Percentiles rank a stretch among this genome's conserved stretches.
Conservation (phyloP, 169 alveolate genomes). For the Plasmodium coatneyi region DNA sequence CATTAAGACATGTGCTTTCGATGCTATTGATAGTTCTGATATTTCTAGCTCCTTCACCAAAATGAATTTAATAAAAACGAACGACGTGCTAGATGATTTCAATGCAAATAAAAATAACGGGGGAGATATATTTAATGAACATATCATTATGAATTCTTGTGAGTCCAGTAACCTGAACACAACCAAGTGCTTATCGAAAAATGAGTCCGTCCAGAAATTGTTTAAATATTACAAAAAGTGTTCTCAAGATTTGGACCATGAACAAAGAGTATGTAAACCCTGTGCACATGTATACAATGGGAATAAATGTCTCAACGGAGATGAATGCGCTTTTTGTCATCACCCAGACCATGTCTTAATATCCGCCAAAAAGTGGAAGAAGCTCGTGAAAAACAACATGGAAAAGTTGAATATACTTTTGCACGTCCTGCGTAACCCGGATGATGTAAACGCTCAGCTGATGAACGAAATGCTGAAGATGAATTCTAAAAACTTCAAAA, state of each 20-base stretch:
- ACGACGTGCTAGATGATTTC: constrained; percentile 36
- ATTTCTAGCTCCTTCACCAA: constrained; percentile 61
- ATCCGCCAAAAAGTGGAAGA: constrained; percentile 75
- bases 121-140: constrained; percentile 60
- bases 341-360: constrained; percentile 74
- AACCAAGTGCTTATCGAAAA: constrained; percentile 50
- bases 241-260: constrained; percentile 73
- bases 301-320: constrained; percentile 71
- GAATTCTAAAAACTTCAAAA: constrained; percentile 47
- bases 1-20: constrained; percentile 56
- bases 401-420: constrained; percentile 65
- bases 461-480: constrained; percentile 67
- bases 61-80: constrained; percentile 72
- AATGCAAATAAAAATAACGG: constrained; percentile 35
- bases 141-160: constrained; percentile 55
- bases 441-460: constrained; percentile 59
- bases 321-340: constrained; percentile 68
- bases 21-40: constrained; percentile 58
- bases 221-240: constrained; percentile 61
- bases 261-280: constrained; percentile 73
- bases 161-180: constrained; percentile 36
- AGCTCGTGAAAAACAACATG: constrained; percentile 72
- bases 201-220: constrained; percentile 55
- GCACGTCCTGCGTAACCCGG: constrained; percentile 65
- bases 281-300: constrained; percentile 76